These are phyloP conservation scores for Clarireedia monteithiana DNA, from an alignment of 2,329 filamentous ascomycete genomes.

Conservation along the genomic window DNA sequence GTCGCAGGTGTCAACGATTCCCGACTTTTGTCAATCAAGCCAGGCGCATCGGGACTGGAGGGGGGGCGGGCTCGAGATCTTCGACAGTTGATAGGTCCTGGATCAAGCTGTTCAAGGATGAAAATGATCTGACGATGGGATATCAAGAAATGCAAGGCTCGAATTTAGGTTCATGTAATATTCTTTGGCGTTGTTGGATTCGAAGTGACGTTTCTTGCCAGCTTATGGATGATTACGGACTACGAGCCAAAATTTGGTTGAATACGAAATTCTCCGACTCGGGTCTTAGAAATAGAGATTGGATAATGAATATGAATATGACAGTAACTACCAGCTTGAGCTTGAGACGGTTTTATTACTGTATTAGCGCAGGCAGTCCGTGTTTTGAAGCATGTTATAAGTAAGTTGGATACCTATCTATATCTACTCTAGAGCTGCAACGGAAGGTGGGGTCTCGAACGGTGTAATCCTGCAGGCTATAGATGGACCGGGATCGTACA, in stretches of 20 bases:
- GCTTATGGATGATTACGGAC: no score
- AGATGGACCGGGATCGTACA: background rate
- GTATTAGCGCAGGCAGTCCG: no score
- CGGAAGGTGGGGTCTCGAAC: background rate
- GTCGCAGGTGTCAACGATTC: no score
- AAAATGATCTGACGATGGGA: constrained; percentile 13
- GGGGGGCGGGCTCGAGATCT: background rate
- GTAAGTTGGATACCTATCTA: background rate
- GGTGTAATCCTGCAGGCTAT: background rate
- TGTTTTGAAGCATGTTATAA: background rate
- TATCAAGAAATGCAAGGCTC: background rate
- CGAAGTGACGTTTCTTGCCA: no score
- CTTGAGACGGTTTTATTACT: no score
- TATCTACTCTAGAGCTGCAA: background rate
- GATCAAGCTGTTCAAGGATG: constrained; percentile 3
- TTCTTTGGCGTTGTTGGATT: background rate
- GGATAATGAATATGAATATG: no score
- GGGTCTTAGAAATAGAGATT: no score
- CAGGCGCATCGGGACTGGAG: background rate
- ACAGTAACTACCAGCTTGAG: no score
- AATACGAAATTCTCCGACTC: no score
- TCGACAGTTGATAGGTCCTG: background rate
- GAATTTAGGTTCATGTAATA: background rate
- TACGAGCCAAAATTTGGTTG: no score
- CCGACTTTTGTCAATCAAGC: background rate